Base-by-base conservation (phyloP, 345 rosid genomes). In the Hypericum perforatum region DNA sequence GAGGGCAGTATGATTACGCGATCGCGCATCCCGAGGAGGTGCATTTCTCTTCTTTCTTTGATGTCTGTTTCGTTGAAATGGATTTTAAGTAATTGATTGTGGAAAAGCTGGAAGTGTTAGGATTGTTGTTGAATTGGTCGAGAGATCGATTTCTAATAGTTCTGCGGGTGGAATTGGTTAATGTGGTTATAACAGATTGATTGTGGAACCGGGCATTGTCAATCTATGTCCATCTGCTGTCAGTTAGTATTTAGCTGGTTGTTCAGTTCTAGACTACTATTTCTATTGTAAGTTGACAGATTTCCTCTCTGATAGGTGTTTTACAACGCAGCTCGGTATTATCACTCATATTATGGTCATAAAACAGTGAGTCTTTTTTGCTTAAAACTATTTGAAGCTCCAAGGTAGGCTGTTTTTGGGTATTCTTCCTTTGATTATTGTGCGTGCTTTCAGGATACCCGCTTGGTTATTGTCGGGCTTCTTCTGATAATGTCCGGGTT, bases 1-100 rank as follows among this genome's bases (percentile, higher is more conserved):
- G 98, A 11, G 74, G 76, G 64, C 94, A 88, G 39, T 92, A 88
- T 65, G 96, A 92, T 75, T 92, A 88, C 64, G 98, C 98, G 7
- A 75, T 88, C 65, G 96, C 82, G 11, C 96, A 92, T 69, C 95
- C 96, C 0, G 88, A 88, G 62, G 96, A 92, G 98, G 98, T 91
- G 41, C 32, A 50, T 56, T 56, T 39, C 2, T 15, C 14, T 11
- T 48, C 29, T 9, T 22, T 22, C 32, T 22, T 22, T 22, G 32
- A 22, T 22, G 32, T 22, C 32, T 22, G 1, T 22, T 22, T 22
- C 4, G 32, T 22, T 22, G 32, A 22, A 22, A 4, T 22, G 32
- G 1, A 22, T 22, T n/a, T 22, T 22, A 22, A 22, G 32, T 22
- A 22, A 22, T 22, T 22, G 32, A 22, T 22, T 22, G 32, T 22